Percentiles rank a stretch among this genome's conserved stretches.
phyloP scores from a whole-genome alignment of 1,139 yeast species.

The Geotrichum restrictum region DNA sequence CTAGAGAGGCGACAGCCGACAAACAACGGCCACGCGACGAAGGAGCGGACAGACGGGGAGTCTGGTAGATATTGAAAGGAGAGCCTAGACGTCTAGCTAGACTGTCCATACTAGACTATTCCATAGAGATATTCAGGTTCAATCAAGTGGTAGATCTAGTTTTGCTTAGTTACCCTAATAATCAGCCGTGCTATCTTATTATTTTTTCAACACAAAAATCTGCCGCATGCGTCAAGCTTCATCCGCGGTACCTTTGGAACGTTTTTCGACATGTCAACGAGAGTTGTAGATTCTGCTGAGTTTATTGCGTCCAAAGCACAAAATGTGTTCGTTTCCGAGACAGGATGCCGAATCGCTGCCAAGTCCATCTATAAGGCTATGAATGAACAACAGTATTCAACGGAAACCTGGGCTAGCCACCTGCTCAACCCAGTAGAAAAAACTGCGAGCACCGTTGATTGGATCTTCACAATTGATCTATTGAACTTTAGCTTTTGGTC shows the following conservation, averaged over 20 bases:
- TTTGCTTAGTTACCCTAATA: neutral
- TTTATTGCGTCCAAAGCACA: conserved; percentile 16
- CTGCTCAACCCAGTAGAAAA: conserved; percentile 36
- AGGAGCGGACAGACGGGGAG: too few species aligned
- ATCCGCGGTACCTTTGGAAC: neutral
- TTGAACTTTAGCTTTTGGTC: conserved; percentile 46
- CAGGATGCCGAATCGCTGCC: conserved; percentile 36
- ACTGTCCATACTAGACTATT: too few species aligned
- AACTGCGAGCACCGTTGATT: conserved; percentile 33
- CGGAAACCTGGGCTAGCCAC: conserved; percentile 40
- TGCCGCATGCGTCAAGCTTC: neutral
- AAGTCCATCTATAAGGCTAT: conserved; percentile 31
- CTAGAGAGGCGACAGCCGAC: too few species aligned
- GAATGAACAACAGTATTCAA: conserved; percentile 34
- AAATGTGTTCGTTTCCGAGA: conserved; percentile 18
- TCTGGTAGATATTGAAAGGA: too few species aligned
- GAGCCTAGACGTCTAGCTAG: too few species aligned
- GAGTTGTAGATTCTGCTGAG: conserved; percentile 18
- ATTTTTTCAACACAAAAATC: neutral
- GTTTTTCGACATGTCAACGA: conserved; percentile 13
- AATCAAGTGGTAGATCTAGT: too few species aligned
- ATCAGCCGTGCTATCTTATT: neutral
- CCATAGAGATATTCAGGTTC: too few species aligned
- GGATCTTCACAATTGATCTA: conserved; percentile 44
- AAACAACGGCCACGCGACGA: too few species aligned